Evolutionary conservation across 2,329 filamentous ascomycete genomes (phyloP).

Genomic region (Fusarium bactridioides): DNA sequence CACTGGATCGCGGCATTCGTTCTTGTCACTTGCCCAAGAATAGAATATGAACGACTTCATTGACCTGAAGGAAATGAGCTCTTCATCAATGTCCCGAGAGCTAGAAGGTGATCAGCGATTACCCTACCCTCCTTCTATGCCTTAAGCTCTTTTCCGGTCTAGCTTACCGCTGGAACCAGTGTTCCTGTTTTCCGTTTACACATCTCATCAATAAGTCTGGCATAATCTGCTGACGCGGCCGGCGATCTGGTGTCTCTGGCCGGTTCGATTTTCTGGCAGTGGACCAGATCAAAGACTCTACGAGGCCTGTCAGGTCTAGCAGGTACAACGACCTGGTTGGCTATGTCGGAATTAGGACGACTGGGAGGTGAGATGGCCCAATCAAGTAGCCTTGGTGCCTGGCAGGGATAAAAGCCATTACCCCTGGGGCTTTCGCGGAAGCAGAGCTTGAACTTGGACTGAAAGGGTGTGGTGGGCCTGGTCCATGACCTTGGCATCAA

Average conservation of each 20-base stretch:
- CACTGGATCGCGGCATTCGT: neutral
- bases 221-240: conserved; percentile 33
- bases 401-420: conserved; percentile 29
- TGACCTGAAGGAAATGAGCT: neutral
- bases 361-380: conserved; percentile 19
- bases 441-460: conserved; percentile 33
- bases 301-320: conserved; percentile 7
- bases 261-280: conserved; percentile 3
- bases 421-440: conserved; percentile 12
- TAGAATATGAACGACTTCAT: neutral
- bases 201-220: neutral
- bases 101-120: conserved; percentile 13
- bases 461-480: conserved; percentile 28
- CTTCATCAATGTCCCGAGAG: neutral
- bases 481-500: neutral
- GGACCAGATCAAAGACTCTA: conserved; percentile 1
- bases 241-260: conserved; percentile 27
- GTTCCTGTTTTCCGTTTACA: conserved; percentile 15
- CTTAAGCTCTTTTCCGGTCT: conserved; percentile 11
- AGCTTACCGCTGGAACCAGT: conserved; percentile 19
- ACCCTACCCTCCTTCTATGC: neutral
- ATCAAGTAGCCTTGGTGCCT: conserved; percentile 36
- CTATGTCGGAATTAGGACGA: conserved; percentile 4
- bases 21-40: conserved; percentile 5
- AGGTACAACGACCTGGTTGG: conserved; percentile 8